A percentile compares a stretch with the other conserved stretches of the same genome.
Conservation (phyloP, 2,329 filamentous ascomycete genomes). For the Diaporthe caulivora region DNA sequence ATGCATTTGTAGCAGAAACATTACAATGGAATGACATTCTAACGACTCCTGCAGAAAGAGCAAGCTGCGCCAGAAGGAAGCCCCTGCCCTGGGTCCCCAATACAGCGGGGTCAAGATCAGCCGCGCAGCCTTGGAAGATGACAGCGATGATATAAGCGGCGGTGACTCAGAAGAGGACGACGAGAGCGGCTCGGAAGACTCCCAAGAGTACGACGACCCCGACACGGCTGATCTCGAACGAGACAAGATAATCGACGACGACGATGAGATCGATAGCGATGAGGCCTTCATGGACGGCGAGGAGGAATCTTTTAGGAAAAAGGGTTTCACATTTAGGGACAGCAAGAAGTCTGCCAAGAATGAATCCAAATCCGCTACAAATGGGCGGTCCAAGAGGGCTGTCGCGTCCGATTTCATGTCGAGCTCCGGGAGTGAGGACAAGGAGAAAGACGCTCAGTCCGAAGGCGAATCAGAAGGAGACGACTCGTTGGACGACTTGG, state of each 20-base stretch:
- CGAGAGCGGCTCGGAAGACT: constrained; percentile 45
- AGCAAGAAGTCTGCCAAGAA: constrained; percentile 56
- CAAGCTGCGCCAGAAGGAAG: constrained; percentile 81
- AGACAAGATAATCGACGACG: constrained; percentile 67
- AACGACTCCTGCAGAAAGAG: constrained; percentile 71
- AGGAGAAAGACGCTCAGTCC: constrained; percentile 50
- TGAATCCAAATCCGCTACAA: constrained; percentile 47
- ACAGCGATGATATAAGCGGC: constrained; percentile 63
- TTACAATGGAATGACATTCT: neutral
- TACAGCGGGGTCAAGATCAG: constrained; percentile 85
- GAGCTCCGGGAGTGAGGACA: constrained; percentile 47
- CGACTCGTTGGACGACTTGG: constrained; percentile 11
- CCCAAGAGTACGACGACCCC: constrained; percentile 64
- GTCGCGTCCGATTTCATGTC: constrained; percentile 71
- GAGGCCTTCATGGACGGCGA: constrained; percentile 86
- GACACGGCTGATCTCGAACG: constrained; percentile 66
- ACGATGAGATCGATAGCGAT: constrained; percentile 71
- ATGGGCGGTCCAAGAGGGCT: constrained; percentile 51
- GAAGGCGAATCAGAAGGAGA: constrained; percentile 50
- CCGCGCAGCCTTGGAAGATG: constrained; percentile 73
- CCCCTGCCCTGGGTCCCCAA: constrained; percentile 77
- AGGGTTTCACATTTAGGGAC: constrained; percentile 73
- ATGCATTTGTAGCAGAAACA: constrained; percentile 43
- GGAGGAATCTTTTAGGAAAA: constrained; percentile 78
- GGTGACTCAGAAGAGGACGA: constrained; percentile 58